Base-by-base conservation (phyloP, 176 grass and related monocot species). In the Juncus inflexus region DNA sequence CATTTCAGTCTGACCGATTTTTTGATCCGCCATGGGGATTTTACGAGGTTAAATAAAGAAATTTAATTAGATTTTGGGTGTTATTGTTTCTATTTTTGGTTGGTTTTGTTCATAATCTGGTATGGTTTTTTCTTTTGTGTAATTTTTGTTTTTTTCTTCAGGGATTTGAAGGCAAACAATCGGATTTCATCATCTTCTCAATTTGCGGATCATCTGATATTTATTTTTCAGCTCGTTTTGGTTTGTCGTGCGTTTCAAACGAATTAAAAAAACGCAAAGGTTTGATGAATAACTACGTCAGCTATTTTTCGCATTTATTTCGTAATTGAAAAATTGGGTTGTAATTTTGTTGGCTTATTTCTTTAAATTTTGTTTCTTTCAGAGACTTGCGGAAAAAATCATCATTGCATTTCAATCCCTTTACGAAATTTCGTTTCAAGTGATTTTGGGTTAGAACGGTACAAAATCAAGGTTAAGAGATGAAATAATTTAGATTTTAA, bases 361-460 rank as follows among this genome's bases (percentile, higher is more conserved):
- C 43, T 42, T 52, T 58, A 42, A 42, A 41, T 58, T 58, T 58
- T n/a, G 49, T 56, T 70, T 70, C 36, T 58, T 57, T 9, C 54
- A 35, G 67, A 12, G 16, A 35, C 9, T 47, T 47, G 43, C 4
- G 9, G 43, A 5, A 9, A 28, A 47, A 47, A 47, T 47, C 43
- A 47, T 47, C 43, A 47, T 47, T 47, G 43, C 4, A 35, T 14
- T 16, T 14, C 19, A 28, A 28, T 28, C 19, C 19, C 19, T 28
- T 28, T 28, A 28, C 19, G 19, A 28, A 28, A 28, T 28, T 28
- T 28, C 19, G 19, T 28, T 28, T 28, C 19, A 28, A 28, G 54
- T 57, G 54, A 42, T 71, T 59, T 13, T 42, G 39, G 13, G 41
- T 35, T 65, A 47, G 7, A 16, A 28, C 12, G 10, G 16, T 19